Evolutionary conservation across 768 basidiomycete species (phyloP).

Genomic region (Paxillus ammoniavirescens): DNA sequence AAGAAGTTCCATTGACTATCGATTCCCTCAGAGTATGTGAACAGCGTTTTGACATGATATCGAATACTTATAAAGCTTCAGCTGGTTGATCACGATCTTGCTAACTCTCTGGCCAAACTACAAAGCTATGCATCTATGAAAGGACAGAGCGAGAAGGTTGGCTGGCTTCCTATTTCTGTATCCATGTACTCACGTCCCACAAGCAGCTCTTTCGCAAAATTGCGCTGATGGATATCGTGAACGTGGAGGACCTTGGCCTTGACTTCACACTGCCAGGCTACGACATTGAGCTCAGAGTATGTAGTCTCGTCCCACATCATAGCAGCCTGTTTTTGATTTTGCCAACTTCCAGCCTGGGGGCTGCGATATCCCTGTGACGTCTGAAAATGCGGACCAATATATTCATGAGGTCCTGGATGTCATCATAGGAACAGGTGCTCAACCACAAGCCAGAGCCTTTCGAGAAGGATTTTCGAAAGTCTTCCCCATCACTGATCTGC

Average conservation of each 20-base stretch:
- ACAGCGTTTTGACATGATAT: background rate
- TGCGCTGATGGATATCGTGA: conserved; percentile 57
- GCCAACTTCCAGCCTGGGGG: conserved; percentile 62
- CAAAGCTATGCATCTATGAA: conserved; percentile 60
- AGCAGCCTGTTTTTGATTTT: background rate
- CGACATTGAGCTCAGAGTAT: conserved; percentile 84
- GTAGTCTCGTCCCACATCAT: conserved; percentile 19
- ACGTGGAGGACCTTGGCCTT: conserved; percentile 83
- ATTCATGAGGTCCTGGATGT: conserved; percentile 83
- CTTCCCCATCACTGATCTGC: conserved; percentile 88
- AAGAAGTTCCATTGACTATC: conserved; percentile 80
- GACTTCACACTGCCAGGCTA: conserved; percentile 98
- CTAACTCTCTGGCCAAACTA: conserved; percentile 80
- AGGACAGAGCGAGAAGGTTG: conserved; percentile 55
- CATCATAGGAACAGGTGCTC: conserved; percentile 79
- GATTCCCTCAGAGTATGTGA: conserved; percentile 74
- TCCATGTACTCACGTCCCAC: background rate
- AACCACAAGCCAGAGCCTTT: conserved; percentile 85
- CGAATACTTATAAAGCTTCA: conserved; percentile 29
- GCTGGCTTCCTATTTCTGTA: background rate
- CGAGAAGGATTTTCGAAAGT: conserved; percentile 94
- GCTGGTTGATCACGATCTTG: conserved; percentile 84
- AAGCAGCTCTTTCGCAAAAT: conserved; percentile 54
- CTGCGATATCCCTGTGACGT: conserved; percentile 74
- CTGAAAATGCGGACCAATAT: conserved; percentile 88